Evolutionary conservation across 306 rosid species (phyloP).

Genomic region (Trifolium subterraneum): DNA sequence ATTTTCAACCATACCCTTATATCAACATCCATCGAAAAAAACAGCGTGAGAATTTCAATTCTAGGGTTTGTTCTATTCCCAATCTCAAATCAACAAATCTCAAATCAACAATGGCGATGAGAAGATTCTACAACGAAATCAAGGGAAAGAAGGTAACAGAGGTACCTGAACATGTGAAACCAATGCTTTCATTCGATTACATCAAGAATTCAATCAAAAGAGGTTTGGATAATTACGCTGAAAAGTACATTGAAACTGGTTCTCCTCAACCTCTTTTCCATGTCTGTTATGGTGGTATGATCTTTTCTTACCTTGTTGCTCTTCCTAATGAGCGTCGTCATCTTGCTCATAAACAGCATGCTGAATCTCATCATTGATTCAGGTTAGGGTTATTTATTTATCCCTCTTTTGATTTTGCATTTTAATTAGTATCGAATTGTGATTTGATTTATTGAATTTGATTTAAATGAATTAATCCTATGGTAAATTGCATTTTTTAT

Average conservation of each 20-base stretch:
- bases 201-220: conserved; percentile 53
- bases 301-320: conserved; percentile 72
- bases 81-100: background rate
- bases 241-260: conserved; percentile 75
- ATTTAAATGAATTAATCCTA: background rate
- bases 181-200: conserved; percentile 57
- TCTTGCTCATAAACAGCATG: conserved; percentile 68
- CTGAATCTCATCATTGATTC: conserved; percentile 62
- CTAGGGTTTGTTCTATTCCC: background rate
- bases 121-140: conserved; percentile 70
- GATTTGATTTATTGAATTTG: background rate
- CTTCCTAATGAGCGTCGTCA: conserved; percentile 91
- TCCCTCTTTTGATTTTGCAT: background rate
- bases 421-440: background rate
- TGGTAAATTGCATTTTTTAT: background rate
- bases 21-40: background rate
- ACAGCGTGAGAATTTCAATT: background rate
- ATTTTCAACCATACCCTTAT: background rate
- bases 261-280: conserved; percentile 65
- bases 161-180: conserved; percentile 65
- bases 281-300: conserved; percentile 79
- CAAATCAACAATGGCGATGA: conserved; percentile 60
- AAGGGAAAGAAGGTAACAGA: conserved; percentile 72
- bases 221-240: conserved; percentile 70
- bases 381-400: background rate